Evolutionary conservation across 169 alveolate species (phyloP).

Genomic region (Cyclospora cayetanensis): DNA sequence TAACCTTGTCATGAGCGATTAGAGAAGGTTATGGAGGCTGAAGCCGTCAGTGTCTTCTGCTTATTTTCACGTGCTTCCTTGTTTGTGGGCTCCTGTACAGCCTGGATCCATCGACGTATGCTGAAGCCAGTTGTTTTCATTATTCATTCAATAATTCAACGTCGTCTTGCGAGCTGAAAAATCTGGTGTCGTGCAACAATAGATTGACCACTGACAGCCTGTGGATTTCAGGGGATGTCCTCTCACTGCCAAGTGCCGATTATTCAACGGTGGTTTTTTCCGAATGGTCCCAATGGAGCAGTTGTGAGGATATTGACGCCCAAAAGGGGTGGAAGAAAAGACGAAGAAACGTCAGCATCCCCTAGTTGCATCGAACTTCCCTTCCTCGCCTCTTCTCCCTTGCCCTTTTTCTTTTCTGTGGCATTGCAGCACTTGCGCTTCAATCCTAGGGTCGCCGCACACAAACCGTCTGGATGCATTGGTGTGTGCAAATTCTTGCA

Average conservation of each 20-base stretch:
- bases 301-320: constrained; percentile 46
- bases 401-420: neutral
- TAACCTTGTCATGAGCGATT: no score
- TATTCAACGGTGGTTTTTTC: neutral
- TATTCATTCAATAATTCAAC: constrained; percentile 50
- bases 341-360: neutral
- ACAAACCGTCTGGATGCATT: neutral
- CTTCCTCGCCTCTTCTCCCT: neutral
- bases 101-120: neutral
- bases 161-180: constrained; percentile 9
- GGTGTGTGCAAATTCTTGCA: neutral
- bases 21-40: no score
- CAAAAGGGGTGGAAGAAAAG: constrained; percentile 55
- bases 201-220: neutral
- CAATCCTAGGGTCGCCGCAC: no score
- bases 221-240: constrained; percentile 55
- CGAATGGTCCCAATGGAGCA: constrained; percentile 47
- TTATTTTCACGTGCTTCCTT: no score
- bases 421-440: no score
- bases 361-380: no score
- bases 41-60: no score
- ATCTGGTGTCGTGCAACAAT: neutral
- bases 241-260: constrained; percentile 14
- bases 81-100: no score
- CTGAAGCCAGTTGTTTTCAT: constrained; percentile 12